Evolutionary conservation across 331 rosid genomes (phyloP), one percentile per base, ranked within the genome.

Genomic region (Erythrophleum ivorense): DNA sequence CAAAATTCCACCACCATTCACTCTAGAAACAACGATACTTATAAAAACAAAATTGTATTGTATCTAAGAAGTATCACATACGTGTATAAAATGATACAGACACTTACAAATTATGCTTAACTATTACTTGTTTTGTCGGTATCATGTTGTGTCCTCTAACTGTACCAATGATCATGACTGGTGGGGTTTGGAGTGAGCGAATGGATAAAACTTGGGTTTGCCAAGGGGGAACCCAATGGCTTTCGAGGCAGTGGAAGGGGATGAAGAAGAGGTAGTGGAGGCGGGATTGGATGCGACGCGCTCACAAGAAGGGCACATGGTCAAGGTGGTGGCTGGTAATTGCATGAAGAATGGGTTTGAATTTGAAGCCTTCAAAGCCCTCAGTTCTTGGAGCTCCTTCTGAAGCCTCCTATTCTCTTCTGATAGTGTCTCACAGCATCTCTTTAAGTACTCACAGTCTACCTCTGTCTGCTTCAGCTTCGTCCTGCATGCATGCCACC

Each of bases 241-340:
- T 69, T 85, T 87, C 9, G 90, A 80, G 31, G 73, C 50, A 24
- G 49, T 49, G 43, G 71, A 34, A 66, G 33, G 62, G 1, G 78
- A 21, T 46, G 86, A 38, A 52, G 63, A 48, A 36, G 83, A 15
- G 7, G 90, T n/a, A 31, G 76, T 55, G 12, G 86, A 12, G n/a
- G 88, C 40, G 2, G 91, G 76, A 64, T 90, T 81, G 38, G 97
- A 63, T 33, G 93, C 91, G 2, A 91, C 91, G 2, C 91, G 84
- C 72, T 92, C 97, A 55, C 95, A 92, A 6, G 97, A 92, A 24
- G 95, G 97, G 57, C 97, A 92, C 94, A 92, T 87, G 43, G 97
- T 92, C 57, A 92, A 88, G 33, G 97, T 92, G 0, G 97, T 92
- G 10, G 97, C 95, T 6, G 97, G 97, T 82, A 87, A 85, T 80